Evolutionary conservation across 768 basidiomycete genomes (phyloP), one percentile per base, ranked within the genome.

Genomic region (Tubosaeta brunneosetosa): DNA sequence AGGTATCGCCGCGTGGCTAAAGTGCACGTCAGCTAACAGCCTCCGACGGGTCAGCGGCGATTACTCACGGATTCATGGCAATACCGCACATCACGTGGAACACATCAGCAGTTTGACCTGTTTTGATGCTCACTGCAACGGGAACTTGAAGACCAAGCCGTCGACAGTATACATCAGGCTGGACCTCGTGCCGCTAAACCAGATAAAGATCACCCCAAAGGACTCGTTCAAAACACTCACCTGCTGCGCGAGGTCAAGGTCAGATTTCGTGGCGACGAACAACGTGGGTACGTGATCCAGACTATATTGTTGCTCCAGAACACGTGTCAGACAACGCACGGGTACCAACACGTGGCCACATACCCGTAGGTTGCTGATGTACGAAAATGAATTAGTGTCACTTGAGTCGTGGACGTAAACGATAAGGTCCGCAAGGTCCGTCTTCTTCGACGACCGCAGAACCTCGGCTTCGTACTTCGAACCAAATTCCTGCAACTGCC

Each of bases 261-360:
- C 95, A 6, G 93, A 94, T 73, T 99, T 99, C 36, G 95, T 98
- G n/a, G 95, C 95, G 25, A 99, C 94, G 68, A 98, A 97, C 34
- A 98, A 73, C 11, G 91, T 94, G 25, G 95, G 94, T 66, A 97
- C 91, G 68, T 92, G 88, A 67, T 97, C 93, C 29, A 97, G 75
- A 58, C 83, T 92, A 68, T 97, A 95, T 80, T 94, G 93, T 91
- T 97, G 94, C 93, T 97, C 71, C 33, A 49, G 42, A 51, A 64
- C 33, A 36, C 43, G 42, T 59, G 56, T 61, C 60, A 65, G 61
- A 53, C 32, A 27, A 51, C 19, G 22, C 25, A 47, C 29, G 22
- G 33, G 32, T 16, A n/a, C 47, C 11, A 17, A 46, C 40, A 13
- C 50, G 14, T 38, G 22, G 61, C 29, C 40, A 71, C 82, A 52